Conservation (phyloP, 257 asterid species). For the Buddleja alternifolia region DNA sequence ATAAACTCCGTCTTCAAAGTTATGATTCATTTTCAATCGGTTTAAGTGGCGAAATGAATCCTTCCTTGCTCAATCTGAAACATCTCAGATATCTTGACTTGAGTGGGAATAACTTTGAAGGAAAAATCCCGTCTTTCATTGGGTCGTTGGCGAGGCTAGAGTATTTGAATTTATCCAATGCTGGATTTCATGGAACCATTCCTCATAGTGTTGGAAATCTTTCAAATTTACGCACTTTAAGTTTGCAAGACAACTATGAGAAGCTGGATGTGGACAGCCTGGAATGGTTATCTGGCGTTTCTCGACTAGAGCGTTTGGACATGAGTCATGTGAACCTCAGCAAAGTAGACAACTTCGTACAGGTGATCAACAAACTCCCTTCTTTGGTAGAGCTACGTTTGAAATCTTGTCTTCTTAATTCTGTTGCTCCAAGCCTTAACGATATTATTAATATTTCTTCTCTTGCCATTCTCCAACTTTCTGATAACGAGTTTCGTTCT, state of each 20-base stretch:
- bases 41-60: constrained; percentile 19
- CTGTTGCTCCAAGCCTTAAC: not conserved
- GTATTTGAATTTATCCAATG: constrained; percentile 19
- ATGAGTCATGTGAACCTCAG: constrained; percentile 19
- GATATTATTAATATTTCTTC: constrained; percentile 21
- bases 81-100: constrained; percentile 33
- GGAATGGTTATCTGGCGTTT: constrained; percentile 29
- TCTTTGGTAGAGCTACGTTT: constrained; percentile 18
- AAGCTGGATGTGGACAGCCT: not conserved
- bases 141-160: constrained; percentile 19
- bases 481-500: not conserved
- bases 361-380: constrained; percentile 28
- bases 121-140: constrained; percentile 32
- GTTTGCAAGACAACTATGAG: not conserved
- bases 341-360: constrained; percentile 18
- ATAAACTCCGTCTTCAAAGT: constrained; percentile 8
- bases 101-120: constrained; percentile 16
- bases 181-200: constrained; percentile 18
- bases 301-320: constrained; percentile 16
- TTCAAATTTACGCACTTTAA: constrained; percentile 14
- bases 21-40: not conserved
- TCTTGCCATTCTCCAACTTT: constrained; percentile 25
- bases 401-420: not conserved
- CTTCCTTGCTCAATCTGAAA: constrained; percentile 30
- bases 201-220: constrained; percentile 26